phyloP scores from a whole-genome alignment of 2,329 filamentous ascomycete genomes.

The Fusarium illudens region DNA sequence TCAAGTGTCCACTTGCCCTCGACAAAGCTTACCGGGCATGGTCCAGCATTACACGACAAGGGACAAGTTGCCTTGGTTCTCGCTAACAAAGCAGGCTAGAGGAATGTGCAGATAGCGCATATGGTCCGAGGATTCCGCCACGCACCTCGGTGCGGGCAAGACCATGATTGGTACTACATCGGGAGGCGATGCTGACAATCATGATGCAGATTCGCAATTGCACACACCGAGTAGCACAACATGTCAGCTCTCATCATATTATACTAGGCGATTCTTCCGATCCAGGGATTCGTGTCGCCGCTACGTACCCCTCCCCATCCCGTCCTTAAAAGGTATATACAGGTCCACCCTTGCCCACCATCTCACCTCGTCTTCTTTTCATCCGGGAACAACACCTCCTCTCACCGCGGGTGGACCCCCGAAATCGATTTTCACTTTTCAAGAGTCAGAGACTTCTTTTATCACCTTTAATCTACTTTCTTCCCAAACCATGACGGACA shows the following conservation, averaged over 20 bases:
- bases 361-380: slow-evolving; percentile 5
- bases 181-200: slow-evolving; percentile 37
- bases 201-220: slow-evolving; percentile 25
- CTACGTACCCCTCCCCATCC: slow-evolving; percentile 20
- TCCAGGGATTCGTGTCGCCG: slow-evolving; percentile 20
- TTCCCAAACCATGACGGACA: slow-evolving; percentile 26
- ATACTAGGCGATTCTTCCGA: slow-evolving; percentile 15
- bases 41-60: slow-evolving; percentile 8
- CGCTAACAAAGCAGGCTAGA: slow-evolving; percentile 19
- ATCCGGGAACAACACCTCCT: neutral
- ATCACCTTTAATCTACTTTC: neutral
- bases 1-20: slow-evolving; percentile 16
- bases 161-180: slow-evolving; percentile 36
- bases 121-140: slow-evolving; percentile 21
- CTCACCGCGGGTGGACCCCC: neutral
- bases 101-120: slow-evolving; percentile 28
- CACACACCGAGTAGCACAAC: slow-evolving; percentile 18
- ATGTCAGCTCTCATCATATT: slow-evolving; percentile 35
- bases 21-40: neutral
- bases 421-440: neutral
- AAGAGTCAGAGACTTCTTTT: neutral
- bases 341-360: slow-evolving; percentile 15
- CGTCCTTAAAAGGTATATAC: slow-evolving; percentile 18
- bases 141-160: slow-evolving; percentile 21
- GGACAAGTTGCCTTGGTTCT: slow-evolving; percentile 10